A percentile compares a stretch with the other conserved stretches of the same genome.
phyloP scores from a whole-genome alignment of 768 basidiomycete species.

The Lanmaoa pseudosensibilis region DNA sequence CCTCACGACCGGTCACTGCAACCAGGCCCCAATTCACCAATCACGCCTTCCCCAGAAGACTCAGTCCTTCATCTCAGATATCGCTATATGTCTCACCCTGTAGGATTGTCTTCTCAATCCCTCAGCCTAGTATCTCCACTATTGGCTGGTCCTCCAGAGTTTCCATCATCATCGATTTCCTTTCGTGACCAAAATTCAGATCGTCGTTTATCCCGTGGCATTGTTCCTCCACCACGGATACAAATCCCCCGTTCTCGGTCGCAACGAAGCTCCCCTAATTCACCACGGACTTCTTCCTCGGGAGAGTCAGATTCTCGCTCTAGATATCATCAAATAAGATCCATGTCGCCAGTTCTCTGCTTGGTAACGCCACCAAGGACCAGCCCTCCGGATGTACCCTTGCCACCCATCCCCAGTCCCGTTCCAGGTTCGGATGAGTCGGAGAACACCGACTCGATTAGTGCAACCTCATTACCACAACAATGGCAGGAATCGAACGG shows the following conservation, averaged over 20 bases:
- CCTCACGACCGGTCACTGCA: slow-evolving; percentile 6
- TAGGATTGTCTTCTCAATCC: not conserved
- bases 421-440: slow-evolving; percentile 12
- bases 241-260: not conserved
- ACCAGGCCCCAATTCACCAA: slow-evolving; percentile 8
- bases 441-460: not conserved
- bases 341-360: slow-evolving; percentile 1
- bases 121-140: slow-evolving; percentile 6
- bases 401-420: slow-evolving; percentile 24
- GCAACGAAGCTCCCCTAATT: not conserved
- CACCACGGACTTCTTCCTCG: slow-evolving; percentile 5
- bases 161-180: not conserved
- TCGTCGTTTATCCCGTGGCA: not conserved
- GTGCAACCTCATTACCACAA: not conserved
- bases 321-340: not conserved
- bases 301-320: slow-evolving; percentile 6
- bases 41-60: slow-evolving; percentile 22
- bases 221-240: not conserved
- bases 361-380: slow-evolving; percentile 12
- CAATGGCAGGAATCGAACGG: slow-evolving; percentile 1
- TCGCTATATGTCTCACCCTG: not conserved
- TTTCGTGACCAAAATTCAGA: not conserved
- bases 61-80: slow-evolving; percentile 6
- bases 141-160: slow-evolving; percentile 3
- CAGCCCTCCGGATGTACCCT: slow-evolving; percentile 18